phyloP scores from a whole-genome alignment of 495 filamentous ascomycete species.

The Cercophora newfieldiana region DNA sequence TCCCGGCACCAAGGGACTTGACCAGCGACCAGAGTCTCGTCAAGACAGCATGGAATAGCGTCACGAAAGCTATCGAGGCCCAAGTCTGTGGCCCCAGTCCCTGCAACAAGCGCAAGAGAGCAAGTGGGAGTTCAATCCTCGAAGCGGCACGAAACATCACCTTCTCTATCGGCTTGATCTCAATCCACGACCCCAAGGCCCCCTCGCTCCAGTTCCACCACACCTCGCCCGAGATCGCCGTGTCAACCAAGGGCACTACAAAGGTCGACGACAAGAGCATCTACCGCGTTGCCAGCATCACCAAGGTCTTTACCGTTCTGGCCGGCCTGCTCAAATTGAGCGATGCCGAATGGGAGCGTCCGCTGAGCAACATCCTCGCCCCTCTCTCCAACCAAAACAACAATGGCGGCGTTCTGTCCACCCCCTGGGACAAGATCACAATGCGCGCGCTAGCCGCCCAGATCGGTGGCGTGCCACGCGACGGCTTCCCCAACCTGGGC shows the following conservation, averaged over 20 bases:
- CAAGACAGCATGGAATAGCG: conserved; percentile 40
- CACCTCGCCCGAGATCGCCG: conserved; percentile 30
- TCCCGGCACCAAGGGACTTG: conserved; percentile 42
- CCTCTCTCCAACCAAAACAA: conserved; percentile 32
- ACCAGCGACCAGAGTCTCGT: conserved; percentile 39
- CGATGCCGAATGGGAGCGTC: conserved; percentile 41
- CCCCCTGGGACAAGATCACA: conserved; percentile 48
- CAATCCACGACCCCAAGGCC: conserved; percentile 39
- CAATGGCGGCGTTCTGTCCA: conserved; percentile 17
- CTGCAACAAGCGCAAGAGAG: conserved; percentile 5
- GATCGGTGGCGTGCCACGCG: conserved; percentile 43
- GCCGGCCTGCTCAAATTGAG: conserved; percentile 40
- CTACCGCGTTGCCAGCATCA: conserved; percentile 48
- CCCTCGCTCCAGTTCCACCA: conserved; percentile 41
- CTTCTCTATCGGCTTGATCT: conserved; percentile 56
- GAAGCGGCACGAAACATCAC: conserved; percentile 35
- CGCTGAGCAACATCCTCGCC: conserved; percentile 42
- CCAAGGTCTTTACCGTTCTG: conserved; percentile 47
- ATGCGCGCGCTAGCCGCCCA: conserved; percentile 47
- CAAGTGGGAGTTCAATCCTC: conserved; percentile 4
- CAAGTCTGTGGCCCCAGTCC: neutral
- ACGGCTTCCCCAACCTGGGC: conserved; percentile 31
- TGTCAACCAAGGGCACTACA: conserved; percentile 31
- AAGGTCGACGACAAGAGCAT: conserved; percentile 47
- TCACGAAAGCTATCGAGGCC: conserved; percentile 36